phyloP scores from a whole-genome alignment of 345 rosid genomes.

The Lenwebbia sp. region DNA sequence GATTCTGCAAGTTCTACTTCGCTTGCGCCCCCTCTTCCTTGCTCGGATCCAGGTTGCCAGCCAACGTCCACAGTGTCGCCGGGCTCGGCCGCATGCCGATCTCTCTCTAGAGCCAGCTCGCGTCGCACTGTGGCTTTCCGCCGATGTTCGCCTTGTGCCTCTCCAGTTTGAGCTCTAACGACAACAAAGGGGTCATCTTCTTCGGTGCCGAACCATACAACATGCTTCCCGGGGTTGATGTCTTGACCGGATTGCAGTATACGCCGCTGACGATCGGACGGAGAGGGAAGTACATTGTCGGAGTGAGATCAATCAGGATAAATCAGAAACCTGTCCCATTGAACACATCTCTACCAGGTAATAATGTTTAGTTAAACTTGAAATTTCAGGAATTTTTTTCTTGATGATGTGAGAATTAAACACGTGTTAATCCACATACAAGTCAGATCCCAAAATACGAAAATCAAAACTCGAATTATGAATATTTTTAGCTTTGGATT shows the following conservation, averaged over 20 bases:
- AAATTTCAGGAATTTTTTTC: background rate
- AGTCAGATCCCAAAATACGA: background rate
- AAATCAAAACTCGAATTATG: background rate
- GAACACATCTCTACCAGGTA: background rate
- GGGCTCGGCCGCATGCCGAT: conserved; percentile 17
- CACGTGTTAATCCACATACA: background rate
- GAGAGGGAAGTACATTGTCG: background rate
- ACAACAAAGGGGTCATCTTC: background rate
- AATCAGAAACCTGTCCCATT: background rate
- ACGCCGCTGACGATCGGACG: background rate
- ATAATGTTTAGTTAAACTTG: background rate
- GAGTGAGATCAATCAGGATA: background rate
- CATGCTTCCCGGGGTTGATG: background rate
- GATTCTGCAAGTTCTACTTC: conserved; percentile 10
- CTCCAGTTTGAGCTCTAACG: background rate
- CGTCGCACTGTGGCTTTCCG: conserved; percentile 14
- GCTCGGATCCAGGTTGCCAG: conserved; percentile 7
- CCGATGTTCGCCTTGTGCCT: conserved; percentile 24
- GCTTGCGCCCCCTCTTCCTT: conserved; percentile 15
- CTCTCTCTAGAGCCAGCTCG: conserved; percentile 17
- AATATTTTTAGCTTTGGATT: background rate
- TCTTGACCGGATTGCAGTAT: background rate
- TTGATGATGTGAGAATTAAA: background rate
- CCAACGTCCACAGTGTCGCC: conserved; percentile 7
- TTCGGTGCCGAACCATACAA: background rate